Conservation (phyloP, 2,329 filamentous ascomycete species). For the Chaetothyriales sp. region DNA sequence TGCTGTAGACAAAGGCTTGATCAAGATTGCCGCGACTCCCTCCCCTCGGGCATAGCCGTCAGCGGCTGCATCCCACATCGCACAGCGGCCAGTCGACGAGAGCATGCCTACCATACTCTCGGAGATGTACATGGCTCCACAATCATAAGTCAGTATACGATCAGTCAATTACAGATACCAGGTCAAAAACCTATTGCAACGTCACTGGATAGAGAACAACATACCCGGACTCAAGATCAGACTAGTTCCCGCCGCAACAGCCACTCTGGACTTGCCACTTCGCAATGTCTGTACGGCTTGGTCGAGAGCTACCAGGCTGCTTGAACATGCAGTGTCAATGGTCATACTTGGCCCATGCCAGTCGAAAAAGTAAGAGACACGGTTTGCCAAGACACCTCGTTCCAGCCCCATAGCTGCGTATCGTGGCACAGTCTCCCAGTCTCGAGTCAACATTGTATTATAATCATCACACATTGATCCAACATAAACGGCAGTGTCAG, state of each 20-base stretch:
- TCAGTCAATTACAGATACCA: too few relatives aligned
- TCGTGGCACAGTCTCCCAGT: conserved; percentile 5
- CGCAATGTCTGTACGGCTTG: conserved; percentile 23
- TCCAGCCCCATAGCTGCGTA: conserved; percentile 22
- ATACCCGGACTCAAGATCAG: conserved; percentile 2
- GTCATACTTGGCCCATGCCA: conserved; percentile 30
- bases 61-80: conserved; percentile 34
- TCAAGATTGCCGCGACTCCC: conserved; percentile 35
- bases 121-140: conserved; percentile 4
- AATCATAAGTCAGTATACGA: conserved; percentile 18
- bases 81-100: conserved; percentile 39
- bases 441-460: conserved; percentile 15
- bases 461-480: conserved; percentile 24
- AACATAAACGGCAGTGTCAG: conserved; percentile 23
- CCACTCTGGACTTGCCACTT: conserved; percentile 19
- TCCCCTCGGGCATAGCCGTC: conserved; percentile 42
- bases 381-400: conserved; percentile 27
- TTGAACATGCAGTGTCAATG: conserved; percentile 36
- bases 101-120: conserved; percentile 28
- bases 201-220: conserved; percentile 1
- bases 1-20: conserved; percentile 39
- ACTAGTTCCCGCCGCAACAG: conserved; percentile 15
- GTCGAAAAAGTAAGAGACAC: conserved; percentile 29
- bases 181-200: neutral
- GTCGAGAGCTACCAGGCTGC: conserved; percentile 27